Evolutionary conservation across 176 grass and related monocot genomes (phyloP).

Genomic region (Themeda triandra): DNA sequence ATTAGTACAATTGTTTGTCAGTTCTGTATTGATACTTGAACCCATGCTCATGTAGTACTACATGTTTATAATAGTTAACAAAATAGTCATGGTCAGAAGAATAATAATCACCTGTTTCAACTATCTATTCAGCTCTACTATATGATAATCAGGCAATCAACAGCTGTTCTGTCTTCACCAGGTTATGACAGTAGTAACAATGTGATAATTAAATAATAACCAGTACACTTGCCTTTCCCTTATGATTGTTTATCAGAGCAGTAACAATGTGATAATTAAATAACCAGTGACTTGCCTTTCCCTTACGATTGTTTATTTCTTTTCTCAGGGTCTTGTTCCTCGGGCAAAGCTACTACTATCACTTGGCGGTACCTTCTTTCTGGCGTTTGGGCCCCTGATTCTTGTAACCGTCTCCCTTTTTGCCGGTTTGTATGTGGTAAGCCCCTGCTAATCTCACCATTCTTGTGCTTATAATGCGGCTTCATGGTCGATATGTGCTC

Average conservation of each 20-base stretch:
- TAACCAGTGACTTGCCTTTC: not conserved
- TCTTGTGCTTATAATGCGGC: not conserved
- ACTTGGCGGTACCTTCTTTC: conserved; percentile 83
- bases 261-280: not conserved
- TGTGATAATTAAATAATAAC: too few relatives aligned
- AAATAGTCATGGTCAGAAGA: too few relatives aligned
- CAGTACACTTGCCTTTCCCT: too few relatives aligned
- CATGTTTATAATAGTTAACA: too few relatives aligned
- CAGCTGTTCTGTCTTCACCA: too few relatives aligned
- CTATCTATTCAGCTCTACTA: not conserved
- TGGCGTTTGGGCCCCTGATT: conserved; percentile 84
- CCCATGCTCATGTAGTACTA: not conserved
- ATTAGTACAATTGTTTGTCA: not conserved
- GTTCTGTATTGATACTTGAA: not conserved
- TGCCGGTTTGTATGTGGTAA: conserved; percentile 75
- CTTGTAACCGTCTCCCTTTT: conserved; percentile 64
- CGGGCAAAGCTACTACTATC: conserved; percentile 78
- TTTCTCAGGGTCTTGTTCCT: conserved; percentile 83
- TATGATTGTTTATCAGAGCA: not conserved
- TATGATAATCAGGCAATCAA: not conserved
- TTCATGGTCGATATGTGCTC: not conserved
- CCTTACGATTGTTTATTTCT: conserved; percentile 2
- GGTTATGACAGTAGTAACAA: too few relatives aligned
- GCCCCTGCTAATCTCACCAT: not conserved
- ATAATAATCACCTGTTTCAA: not conserved